These are phyloP conservation scores for Theobroma grandiflorum DNA, from an alignment of 441 rosid species.

Conservation along the genomic window DNA sequence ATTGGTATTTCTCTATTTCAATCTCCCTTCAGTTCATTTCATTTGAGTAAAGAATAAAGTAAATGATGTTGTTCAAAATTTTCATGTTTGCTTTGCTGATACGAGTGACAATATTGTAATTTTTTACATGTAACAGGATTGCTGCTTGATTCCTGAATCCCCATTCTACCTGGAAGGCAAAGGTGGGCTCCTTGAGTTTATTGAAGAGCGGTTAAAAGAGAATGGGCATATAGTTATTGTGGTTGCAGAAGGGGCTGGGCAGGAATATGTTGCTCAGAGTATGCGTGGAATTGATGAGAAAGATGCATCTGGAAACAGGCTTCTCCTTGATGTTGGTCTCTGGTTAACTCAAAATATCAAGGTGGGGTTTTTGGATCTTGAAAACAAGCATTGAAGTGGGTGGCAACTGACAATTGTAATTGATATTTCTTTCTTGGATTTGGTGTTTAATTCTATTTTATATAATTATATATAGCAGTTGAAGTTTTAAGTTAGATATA, in stretches of 20 bases:
- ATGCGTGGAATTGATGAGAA: conserved; percentile 51
- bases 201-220: conserved; percentile 65
- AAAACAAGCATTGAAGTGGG: not conserved
- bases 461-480: not conserved
- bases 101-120: not conserved
- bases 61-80: not conserved
- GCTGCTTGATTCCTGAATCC: conserved; percentile 84
- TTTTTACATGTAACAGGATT: conserved; percentile 65
- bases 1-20: not conserved
- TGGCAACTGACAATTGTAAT: not conserved
- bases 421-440: conserved; percentile 14
- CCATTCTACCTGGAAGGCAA: conserved; percentile 73
- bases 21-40: not conserved
- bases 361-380: conserved; percentile 40
- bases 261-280: conserved; percentile 65
- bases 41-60: not conserved
- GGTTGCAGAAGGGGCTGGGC: conserved; percentile 82
- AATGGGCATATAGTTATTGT: conserved; percentile 69
- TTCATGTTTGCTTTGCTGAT: not conserved
- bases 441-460: conserved; percentile 8
- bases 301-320: conserved; percentile 76
- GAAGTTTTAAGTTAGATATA: not conserved
- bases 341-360: conserved; percentile 76
- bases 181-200: conserved; percentile 72
- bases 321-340: conserved; percentile 73